phyloP scores from a whole-genome alignment of 768 basidiomycete species.

The Coprinopsis cinerea region DNA sequence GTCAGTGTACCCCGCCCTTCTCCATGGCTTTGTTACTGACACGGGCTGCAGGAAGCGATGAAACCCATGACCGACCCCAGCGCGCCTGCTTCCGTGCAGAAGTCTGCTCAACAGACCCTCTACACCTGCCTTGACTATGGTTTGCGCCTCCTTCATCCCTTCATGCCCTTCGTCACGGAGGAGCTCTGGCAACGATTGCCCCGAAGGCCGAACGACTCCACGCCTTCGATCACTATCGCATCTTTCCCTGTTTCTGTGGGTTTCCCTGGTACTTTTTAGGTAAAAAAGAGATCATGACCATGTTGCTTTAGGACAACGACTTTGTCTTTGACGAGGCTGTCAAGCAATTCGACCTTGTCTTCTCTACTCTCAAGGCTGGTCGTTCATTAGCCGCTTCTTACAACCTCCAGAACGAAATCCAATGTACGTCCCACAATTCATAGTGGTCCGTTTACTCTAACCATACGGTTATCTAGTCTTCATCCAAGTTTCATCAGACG shows the following conservation, averaged over 20 bases:
- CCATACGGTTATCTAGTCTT: constrained; percentile 48
- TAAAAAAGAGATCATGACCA: background rate
- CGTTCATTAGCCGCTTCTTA: constrained; percentile 88
- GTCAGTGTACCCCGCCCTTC: constrained; percentile 36
- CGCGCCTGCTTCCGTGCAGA: constrained; percentile 52
- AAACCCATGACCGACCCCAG: constrained; percentile 92
- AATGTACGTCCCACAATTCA: constrained; percentile 42
- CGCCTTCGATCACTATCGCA: constrained; percentile 86
- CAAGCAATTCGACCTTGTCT: constrained; percentile 80
- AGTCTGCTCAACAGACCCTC: constrained; percentile 91
- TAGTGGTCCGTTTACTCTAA: background rate
- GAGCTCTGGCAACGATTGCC: constrained; percentile 98
- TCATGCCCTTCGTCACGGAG: constrained; percentile 99
- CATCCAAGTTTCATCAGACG: constrained; percentile 60
- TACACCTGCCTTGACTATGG: constrained; percentile 93
- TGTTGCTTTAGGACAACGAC: constrained; percentile 42
- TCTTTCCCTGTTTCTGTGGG: constrained; percentile 76
- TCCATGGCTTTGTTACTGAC: background rate
- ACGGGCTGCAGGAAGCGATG: constrained; percentile 78
- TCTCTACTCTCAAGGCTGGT: constrained; percentile 69
- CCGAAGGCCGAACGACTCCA: constrained; percentile 72
- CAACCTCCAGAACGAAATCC: constrained; percentile 80
- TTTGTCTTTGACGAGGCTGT: constrained; percentile 71
- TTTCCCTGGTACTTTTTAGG: constrained; percentile 13
- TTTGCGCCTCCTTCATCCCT: constrained; percentile 86